Base-by-base conservation (phyloP, 75 land plant genomes). In the Sequoia sempervirens region DNA sequence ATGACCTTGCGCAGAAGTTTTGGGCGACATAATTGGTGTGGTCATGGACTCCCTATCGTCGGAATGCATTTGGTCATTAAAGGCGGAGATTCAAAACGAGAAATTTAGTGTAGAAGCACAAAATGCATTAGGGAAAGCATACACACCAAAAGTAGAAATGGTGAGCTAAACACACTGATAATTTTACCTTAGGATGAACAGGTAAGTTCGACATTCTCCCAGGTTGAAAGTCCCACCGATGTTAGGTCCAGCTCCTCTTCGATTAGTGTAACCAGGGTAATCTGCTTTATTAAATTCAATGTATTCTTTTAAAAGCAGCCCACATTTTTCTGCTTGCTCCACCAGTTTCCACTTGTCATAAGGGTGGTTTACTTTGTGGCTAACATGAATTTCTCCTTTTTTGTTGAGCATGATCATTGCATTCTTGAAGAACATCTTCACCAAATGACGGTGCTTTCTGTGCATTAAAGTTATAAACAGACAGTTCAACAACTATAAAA, bases 241-340 rank as follows among this genome's bases (percentile, higher is more conserved):
- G 0, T 13, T 2, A 7, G 0, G 30, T 3, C 87, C 88, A 56
- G 85, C 66, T 28, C 90, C 90, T 81, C 87, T 84, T 69, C 89
- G 85, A 83, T 88, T 88, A 38, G 78, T 61, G 46, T 91, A 91
- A 1, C 92, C 92, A 11, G 90, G 90, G 47, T 86, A 91, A 26
- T 83, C 83, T 18, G 26, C 66, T 36, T 50, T 84, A 46, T 46
- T 20, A 74, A 91, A 91, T 0, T 79, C 32, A 34, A 72, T 81
- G 4, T 18, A n/a, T 15, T 88, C 81, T 26, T 88, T 85, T 40
- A 88, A 70, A 46, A 40, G 46, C 54, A 90, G 52, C 2, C 89
- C 89, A 43, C 78, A 52, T 75, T 88, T 76, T 80, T 85, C 81
- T 15, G 88, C 92, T 82, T 85, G 84, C 80, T 80, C 75, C 58